Base-by-base conservation (phyloP, 257 asterid genomes). In the Ehretia macrophylla region DNA sequence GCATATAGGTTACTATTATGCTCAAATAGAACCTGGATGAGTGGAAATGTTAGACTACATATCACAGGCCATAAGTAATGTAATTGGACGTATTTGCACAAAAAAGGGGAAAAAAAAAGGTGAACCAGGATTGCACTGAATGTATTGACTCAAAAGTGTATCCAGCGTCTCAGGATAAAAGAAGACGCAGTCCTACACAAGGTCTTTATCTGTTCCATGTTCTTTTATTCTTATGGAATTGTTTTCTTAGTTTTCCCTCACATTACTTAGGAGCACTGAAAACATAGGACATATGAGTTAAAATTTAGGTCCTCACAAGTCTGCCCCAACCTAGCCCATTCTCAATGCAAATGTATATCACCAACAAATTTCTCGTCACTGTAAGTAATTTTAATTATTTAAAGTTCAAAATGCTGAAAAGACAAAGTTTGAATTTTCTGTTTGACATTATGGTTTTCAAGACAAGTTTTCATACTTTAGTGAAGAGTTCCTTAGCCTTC, bases 401-500 rank as follows among this genome's bases (percentile, higher is more conserved):
- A 69, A 52, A 56, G 14, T 10, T 22, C 32, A 11, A 47, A 62
- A 45, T 46, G 11, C 8, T n/a, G 50, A n/a, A 50, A 8, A 22
- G 17, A 16, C 20, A 57, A 32, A 46, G 32, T 19, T 55, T 11
- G 62, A 14, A 32, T 5, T 1, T 1, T 10, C 37, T 11, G 11
- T 52, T 21, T 18, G 44, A 63, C 14, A 63, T 3, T 40, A 17
- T 9, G 17, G 62, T 40, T 56, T 62, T 69, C 58, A 75, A 35
- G 45, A 46, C 53, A 60, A 60, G 51, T 64, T 62, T 40, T 46
- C 73, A 75, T 84, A 89, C 96, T 73, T 89, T 93, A 2, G 97
- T 86, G 68, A 86, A 89, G 42, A 93, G 89, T 69, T 93, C 99
- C 83, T 89, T 89, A 18, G 99, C 95, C 84, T 93, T 93, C 86